Evolutionary conservation across 306 rosid species (phyloP).

Genomic region (Medicago arabica): DNA sequence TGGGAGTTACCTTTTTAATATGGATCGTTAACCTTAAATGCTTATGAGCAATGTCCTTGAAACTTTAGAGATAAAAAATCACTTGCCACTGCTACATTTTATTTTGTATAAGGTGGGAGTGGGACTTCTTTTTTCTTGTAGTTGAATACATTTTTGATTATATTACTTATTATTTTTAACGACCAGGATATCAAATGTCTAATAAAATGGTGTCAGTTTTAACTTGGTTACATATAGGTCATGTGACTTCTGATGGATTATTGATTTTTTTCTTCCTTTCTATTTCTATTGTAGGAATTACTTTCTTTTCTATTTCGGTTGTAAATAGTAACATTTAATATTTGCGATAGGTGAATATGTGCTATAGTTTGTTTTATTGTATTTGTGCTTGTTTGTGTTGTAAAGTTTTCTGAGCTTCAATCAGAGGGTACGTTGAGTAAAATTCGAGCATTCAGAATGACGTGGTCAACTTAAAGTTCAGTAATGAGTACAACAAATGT

Average conservation of each 20-base stretch:
- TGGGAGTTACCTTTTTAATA: slow-evolving; percentile 42
- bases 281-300: not conserved
- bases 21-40: slow-evolving; percentile 17
- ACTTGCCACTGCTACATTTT: slow-evolving; percentile 14
- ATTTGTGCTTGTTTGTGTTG: slow-evolving; percentile 9
- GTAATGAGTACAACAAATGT: not conserved
- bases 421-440: too few relatives aligned
- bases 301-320: not conserved
- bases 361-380: not conserved
- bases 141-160: slow-evolving; percentile 6
- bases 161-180: not conserved
- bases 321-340: not conserved
- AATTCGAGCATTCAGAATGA: slow-evolving; percentile 5
- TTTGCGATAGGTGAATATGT: not conserved
- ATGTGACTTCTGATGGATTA: slow-evolving; percentile 6
- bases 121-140: not conserved
- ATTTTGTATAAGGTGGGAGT: not conserved
- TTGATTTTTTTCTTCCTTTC: slow-evolving; percentile 19
- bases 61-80: slow-evolving; percentile 16
- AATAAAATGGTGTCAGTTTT: slow-evolving; percentile 22
- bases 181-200: not conserved
- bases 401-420: not conserved
- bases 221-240: slow-evolving; percentile 3
- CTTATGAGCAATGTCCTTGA: slow-evolving; percentile 9
- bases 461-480: not conserved